phyloP scores from a whole-genome alignment of 495 filamentous ascomycete species.

The Podospora sp. region DNA sequence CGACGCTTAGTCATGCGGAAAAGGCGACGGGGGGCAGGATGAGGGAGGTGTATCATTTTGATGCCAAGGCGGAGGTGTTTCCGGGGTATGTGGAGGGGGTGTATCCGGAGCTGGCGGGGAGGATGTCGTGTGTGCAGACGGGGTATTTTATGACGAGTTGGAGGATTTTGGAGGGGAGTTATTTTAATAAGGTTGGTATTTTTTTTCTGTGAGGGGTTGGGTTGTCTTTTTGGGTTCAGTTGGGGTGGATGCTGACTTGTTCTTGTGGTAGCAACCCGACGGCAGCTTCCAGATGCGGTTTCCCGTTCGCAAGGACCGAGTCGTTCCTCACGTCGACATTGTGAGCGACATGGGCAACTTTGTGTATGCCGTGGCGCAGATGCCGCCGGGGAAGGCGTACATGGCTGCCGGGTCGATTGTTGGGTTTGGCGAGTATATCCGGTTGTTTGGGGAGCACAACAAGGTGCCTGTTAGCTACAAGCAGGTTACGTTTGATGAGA shows the following conservation, averaged over 20 bases:
- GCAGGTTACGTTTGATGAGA: constrained; percentile 41
- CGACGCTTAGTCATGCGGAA: constrained; percentile 42
- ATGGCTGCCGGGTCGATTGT: constrained; percentile 42
- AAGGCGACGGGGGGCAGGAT: constrained; percentile 44
- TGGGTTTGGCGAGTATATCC: constrained; percentile 35
- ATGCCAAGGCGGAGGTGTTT: constrained; percentile 47
- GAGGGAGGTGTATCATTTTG: constrained; percentile 46
- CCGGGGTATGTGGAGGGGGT: constrained; percentile 41
- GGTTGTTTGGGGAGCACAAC: constrained; percentile 41
- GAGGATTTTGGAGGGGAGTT: constrained; percentile 40
- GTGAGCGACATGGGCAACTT: constrained; percentile 46
- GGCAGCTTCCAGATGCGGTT: constrained; percentile 46
- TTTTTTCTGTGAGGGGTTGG: background rate
- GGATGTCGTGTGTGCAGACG: constrained; percentile 52
- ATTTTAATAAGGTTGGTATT: constrained; percentile 39
- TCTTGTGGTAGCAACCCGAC: constrained; percentile 35
- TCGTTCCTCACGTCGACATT: constrained; percentile 44
- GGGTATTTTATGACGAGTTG: constrained; percentile 48
- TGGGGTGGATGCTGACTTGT: too few relatives aligned
- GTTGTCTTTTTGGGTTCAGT: too few relatives aligned
- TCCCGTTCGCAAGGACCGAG: constrained; percentile 31
- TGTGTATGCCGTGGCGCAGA: constrained; percentile 46
- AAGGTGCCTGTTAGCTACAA: constrained; percentile 33
- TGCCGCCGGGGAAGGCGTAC: constrained; percentile 46
- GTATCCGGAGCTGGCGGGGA: constrained; percentile 46